These are phyloP conservation scores for Diddensiella transvaalensis DNA, from an alignment of 805 yeast genomes.

Conservation along the genomic window DNA sequence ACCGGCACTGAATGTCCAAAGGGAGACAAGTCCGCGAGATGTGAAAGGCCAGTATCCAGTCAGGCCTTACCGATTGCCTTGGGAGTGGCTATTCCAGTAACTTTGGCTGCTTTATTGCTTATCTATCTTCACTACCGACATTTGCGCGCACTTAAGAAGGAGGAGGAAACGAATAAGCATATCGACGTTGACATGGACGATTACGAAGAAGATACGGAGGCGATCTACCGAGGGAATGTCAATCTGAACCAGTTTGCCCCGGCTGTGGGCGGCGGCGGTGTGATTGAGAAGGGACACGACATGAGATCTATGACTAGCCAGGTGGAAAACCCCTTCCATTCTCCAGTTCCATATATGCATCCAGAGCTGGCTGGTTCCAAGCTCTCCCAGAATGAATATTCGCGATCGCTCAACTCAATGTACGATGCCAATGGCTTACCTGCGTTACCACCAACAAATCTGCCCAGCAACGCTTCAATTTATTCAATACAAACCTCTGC, in stretches of 20 bases:
- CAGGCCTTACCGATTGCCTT: constrained; percentile 31
- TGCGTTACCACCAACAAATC: constrained; percentile 1
- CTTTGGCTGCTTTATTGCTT: constrained; percentile 30
- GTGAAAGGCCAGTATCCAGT: constrained; percentile 21
- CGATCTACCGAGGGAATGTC: background rate
- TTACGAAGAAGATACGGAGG: constrained; percentile 18
- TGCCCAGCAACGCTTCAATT: constrained; percentile 21
- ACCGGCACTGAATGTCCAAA: constrained; percentile 10
- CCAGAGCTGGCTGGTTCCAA: constrained; percentile 23
- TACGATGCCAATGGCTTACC: constrained; percentile 13
- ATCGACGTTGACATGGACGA: constrained; percentile 36
- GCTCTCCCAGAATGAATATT: constrained; percentile 24
- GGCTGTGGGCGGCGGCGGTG: background rate
- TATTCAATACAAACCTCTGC: constrained; percentile 23
- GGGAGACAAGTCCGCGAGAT: constrained; percentile 14
- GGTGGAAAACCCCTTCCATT: constrained; percentile 19
- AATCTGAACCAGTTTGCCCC: background rate
- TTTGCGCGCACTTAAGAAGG: constrained; percentile 31
- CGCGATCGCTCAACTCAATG: constrained; percentile 23
- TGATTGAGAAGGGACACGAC: constrained; percentile 1
- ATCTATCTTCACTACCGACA: constrained; percentile 34
- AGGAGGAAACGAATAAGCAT: constrained; percentile 34
- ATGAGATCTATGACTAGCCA: background rate
- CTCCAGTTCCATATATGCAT: constrained; percentile 21
- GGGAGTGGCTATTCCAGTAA: constrained; percentile 40